A percentile compares a stretch with the other conserved stretches of the same genome.
Evolutionary conservation across 106 monocot genomes (phyloP).

Genomic region (Dactylorhiza incarnata): DNA sequence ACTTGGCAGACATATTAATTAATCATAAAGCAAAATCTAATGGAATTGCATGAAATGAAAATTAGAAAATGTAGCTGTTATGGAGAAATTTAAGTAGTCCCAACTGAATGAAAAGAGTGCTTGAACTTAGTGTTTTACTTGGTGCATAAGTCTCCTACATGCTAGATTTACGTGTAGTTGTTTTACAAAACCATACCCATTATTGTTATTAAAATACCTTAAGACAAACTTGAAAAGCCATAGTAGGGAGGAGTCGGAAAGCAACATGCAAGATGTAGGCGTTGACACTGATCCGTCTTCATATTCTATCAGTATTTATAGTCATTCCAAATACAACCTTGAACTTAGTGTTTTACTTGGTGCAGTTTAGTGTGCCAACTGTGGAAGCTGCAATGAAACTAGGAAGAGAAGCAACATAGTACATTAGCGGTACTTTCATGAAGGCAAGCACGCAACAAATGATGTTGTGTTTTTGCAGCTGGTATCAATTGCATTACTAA

Average conservation of each 20-base stretch:
- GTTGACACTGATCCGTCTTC: no score
- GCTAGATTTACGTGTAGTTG: no score
- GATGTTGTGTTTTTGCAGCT: neutral
- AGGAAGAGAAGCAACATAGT: slow-evolving; percentile 89
- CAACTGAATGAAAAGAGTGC: neutral
- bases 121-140: neutral
- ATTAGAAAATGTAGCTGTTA: neutral
- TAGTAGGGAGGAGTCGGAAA: no score
- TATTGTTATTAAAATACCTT: no score
- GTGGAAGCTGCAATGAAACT: slow-evolving; percentile 92
- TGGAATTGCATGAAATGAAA: neutral
- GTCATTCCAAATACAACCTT: no score
- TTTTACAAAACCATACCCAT: no score
- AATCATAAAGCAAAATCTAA: neutral
- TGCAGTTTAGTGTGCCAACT: slow-evolving; percentile 89
- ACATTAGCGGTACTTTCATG: slow-evolving; percentile 76
- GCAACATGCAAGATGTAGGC: no score
- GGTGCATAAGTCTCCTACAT: neutral
- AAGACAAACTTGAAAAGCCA: no score
- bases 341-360: no score
- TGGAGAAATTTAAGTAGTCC: neutral
- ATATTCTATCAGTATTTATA: no score
- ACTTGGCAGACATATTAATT: neutral
- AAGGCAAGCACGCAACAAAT: slow-evolving; percentile 43
- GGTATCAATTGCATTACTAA: neutral